Evolutionary conservation across 768 basidiomycete genomes (phyloP), one percentile per base, ranked within the genome.

Genomic region (Trametes maxima): DNA sequence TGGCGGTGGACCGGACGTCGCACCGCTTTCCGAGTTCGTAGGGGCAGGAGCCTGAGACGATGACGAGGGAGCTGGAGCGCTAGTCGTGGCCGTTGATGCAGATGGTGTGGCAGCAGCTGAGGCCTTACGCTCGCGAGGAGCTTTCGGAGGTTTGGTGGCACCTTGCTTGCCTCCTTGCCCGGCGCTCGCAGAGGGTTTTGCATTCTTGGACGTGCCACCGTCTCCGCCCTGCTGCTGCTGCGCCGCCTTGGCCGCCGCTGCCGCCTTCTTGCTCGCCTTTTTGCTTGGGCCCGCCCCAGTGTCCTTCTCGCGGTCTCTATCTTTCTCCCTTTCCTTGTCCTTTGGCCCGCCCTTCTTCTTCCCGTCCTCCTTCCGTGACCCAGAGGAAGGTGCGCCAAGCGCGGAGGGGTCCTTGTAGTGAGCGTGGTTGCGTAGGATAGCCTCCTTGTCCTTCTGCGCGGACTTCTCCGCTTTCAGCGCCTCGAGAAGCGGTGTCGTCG

Each of bases 401-500:
- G 69, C 70, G 6, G 70, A 65, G 50, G 73, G 72, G 39, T 85
- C 85, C 69, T 86, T 87, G 75, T 89, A 88, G 69, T 89, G 90
- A 0, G 84, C 82, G 40, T 92, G 89, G 57, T 85, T 89, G 40
- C 88, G 84, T 35, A 86, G 76, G 59, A 88, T 90, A 28, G 84
- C 76, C 67, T 88, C 87, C 68, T 86, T 92, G 70, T 90, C 91
- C 67, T 83, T 87, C 67, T 85, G 83, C 0, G 77, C 77, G 35
- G 74, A 80, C 69, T 88, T 90, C 73, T 93, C 89, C 0, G 92
- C 90, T 65, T 94, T 92, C 64, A 98, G 86, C 0, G 95, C 93
- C 70, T 96, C 95, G 48, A 99, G 85, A 21, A 98, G 83, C 0
- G 96, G 96, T 0, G 96, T 97, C 0, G 90, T 89, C 64, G 88